phyloP scores from a whole-genome alignment of 148 eudicot species.

The Rhododendron kiyosumense region DNA sequence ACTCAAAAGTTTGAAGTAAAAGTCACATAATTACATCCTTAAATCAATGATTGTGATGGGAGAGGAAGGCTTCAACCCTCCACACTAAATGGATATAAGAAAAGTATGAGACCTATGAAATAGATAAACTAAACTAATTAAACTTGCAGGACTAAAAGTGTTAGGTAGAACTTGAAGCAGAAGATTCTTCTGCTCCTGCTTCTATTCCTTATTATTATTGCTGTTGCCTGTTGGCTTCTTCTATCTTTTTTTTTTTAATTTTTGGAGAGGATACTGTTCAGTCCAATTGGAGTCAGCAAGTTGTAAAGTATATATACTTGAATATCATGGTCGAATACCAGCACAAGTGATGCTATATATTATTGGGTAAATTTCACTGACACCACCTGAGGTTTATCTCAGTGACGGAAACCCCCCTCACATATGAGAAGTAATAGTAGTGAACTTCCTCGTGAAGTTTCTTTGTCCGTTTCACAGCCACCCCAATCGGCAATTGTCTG shows the following conservation, averaged over 20 bases:
- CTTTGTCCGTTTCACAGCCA: neutral
- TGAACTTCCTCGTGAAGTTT: neutral
- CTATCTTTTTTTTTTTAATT: neutral
- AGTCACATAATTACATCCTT: neutral
- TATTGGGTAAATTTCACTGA: neutral
- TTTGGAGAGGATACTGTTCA: neutral
- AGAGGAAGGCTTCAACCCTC: neutral
- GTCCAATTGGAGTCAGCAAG: neutral
- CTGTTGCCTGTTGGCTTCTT: neutral
- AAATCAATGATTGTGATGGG: neutral
- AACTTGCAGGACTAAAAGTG: neutral
- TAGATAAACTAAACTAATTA: neutral
- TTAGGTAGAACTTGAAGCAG: neutral
- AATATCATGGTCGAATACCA: neutral
- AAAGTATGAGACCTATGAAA: neutral
- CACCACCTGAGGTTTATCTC: neutral
- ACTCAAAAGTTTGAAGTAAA: neutral
- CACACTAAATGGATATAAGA: neutral
- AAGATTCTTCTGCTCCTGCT: neutral
- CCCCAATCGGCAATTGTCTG: no score
- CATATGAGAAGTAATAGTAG: neutral
- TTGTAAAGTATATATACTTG: neutral
- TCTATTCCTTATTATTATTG: neutral
- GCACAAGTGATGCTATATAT: neutral
- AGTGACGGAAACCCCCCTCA: neutral